Base-by-base conservation (phyloP, 179 eudicot species). In the Beta lomatogona region DNA sequence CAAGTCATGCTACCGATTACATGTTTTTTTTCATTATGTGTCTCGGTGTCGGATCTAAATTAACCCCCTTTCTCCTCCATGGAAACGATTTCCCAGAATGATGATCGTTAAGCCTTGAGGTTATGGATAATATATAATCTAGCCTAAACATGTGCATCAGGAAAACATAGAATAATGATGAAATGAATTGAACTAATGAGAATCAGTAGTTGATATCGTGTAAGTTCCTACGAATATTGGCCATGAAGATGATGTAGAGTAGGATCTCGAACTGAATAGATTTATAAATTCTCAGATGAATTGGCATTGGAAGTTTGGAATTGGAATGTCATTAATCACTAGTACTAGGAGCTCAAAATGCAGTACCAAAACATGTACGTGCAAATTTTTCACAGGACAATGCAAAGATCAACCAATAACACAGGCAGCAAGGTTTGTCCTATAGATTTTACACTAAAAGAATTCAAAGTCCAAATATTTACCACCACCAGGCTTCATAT, bases 391-490 rank as follows among this genome's bases (percentile, higher is more conserved):
- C 76, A 82, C 81, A 85, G 73, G 77, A 67, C 80, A 82, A 57
- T 53, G 52, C 28, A 77, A 66, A 44, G 54, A 76, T 77, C 54
- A 44, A 78, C 68, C 60, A 78, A 50, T 48, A 82, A 82, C 76
- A 78, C 68, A 86, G 36, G 41, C 41, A 36, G 41, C 61, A 25
- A 65, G 66, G 70, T 70, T 31, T 77, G 79, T 65, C 71, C 83
- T 86, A 75, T 73, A 83, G 77, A 57, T 81, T 45, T 72, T 41
- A 31, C 73, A 0, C 89, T 93, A 91, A 86, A 93, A 93, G 90
- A 93, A 93, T 89, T 93, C 97, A 59, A 93, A 93, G 81, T 93
- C 97, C 78, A 93, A 88, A 83, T 83, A 93, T 83, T 90, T 91
- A 85, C 94, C 94, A 31, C 93, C 92, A 6, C 91, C 91, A 6